A percentile compares a stretch with the other conserved stretches of the same genome.
phyloP scores from a whole-genome alignment of 2,329 filamentous ascomycete genomes.

The Penicillium sp. region DNA sequence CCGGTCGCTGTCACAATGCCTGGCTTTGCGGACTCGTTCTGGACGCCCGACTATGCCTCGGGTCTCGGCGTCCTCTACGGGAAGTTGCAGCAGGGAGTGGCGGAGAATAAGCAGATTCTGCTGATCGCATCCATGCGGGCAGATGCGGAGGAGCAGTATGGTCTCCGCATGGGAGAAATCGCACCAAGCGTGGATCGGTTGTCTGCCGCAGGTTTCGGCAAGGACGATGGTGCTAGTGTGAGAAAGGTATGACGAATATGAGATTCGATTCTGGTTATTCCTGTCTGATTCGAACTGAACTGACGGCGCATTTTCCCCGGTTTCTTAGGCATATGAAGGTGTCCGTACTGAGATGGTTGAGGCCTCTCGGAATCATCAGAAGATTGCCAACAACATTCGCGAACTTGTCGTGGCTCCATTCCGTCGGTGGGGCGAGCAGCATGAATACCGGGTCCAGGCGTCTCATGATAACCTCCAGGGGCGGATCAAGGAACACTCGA shows the following conservation, averaged over 20 bases:
- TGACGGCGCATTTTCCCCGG: neutral
- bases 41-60: conserved; percentile 96
- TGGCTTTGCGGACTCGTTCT: conserved; percentile 93
- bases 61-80: conserved; percentile 91
- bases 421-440: conserved; percentile 91
- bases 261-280: neutral
- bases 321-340: conserved; percentile 80
- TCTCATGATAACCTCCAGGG: conserved; percentile 92
- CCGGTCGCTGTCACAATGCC: conserved; percentile 61
- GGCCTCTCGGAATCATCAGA: conserved; percentile 84
- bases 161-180: conserved; percentile 77
- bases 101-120: conserved; percentile 92
- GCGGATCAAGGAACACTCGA: conserved; percentile 89
- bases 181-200: conserved; percentile 79
- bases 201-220: conserved; percentile 71
- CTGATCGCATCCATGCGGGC: conserved; percentile 91
- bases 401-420: conserved; percentile 95
- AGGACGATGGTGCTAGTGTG: conserved; percentile 93
- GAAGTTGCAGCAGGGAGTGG: conserved; percentile 93
- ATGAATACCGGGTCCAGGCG: conserved; percentile 85
- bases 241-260: conserved; percentile 65
- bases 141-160: conserved; percentile 91
- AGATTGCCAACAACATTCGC: conserved; percentile 94
- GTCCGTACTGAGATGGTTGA: conserved; percentile 91
- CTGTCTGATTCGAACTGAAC: neutral